phyloP scores from a whole-genome alignment of 2,329 filamentous ascomycete species.

The Dactylellina drechsleri region DNA sequence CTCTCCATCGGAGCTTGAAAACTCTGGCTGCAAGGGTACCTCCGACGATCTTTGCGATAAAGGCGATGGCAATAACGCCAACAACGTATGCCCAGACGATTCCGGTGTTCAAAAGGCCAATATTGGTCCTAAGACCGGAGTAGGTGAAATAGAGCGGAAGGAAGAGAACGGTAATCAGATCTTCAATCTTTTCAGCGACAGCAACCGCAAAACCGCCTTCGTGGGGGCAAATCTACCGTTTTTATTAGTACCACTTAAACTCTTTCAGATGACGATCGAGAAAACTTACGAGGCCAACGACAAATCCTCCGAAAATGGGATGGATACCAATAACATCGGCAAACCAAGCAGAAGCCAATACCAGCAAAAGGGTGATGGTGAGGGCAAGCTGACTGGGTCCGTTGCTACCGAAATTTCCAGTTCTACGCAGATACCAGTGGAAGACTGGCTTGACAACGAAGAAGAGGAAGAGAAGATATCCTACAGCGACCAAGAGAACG shows the following conservation, averaged over 20 bases:
- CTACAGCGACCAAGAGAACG: conserved; percentile 79
- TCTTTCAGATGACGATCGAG: neutral
- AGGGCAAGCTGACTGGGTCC: conserved; percentile 88
- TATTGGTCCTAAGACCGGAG: conserved; percentile 86
- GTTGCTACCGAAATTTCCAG: conserved; percentile 78
- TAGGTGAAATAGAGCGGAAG: conserved; percentile 92
- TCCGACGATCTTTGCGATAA: conserved; percentile 84
- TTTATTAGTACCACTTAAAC: conserved; percentile 2
- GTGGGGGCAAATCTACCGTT: conserved; percentile 76
- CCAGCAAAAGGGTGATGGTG: conserved; percentile 80
- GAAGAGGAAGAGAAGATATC: conserved; percentile 79
- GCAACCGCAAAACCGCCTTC: conserved; percentile 91
- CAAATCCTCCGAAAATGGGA: conserved; percentile 91
- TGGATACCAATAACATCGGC: conserved; percentile 92
- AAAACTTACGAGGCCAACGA: conserved; percentile 72
- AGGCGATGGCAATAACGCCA: conserved; percentile 82
- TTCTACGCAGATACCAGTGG: conserved; percentile 76
- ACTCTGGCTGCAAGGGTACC: conserved; percentile 80
- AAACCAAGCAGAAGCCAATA: conserved; percentile 83
- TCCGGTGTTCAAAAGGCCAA: conserved; percentile 82
- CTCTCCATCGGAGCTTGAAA: conserved; percentile 85
- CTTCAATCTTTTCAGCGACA: conserved; percentile 91
- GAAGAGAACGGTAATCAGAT: conserved; percentile 84
- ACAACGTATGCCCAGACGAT: conserved; percentile 91
- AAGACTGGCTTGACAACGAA: conserved; percentile 79